A percentile compares a stretch with the other conserved stretches of the same genome.
These are phyloP conservation scores for Apiospora malaysiana DNA, from an alignment of 2,329 filamentous ascomycete genomes.

Conservation along the genomic window DNA sequence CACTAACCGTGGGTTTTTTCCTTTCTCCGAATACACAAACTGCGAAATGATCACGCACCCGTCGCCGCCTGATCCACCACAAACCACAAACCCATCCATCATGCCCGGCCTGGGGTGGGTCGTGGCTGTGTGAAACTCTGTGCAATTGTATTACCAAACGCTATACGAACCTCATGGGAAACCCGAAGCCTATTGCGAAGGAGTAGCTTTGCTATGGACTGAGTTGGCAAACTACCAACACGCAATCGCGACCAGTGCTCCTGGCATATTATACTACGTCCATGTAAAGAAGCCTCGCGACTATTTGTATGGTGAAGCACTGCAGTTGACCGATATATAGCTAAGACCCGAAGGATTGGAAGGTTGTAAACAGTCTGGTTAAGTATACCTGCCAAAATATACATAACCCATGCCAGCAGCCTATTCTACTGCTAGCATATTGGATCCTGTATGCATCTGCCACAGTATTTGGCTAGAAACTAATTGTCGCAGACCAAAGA, in stretches of 20 bases:
- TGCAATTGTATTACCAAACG: not conserved
- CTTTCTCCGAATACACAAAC: not conserved
- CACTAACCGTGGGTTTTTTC: too few relatives aligned
- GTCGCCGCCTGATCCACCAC: constrained; percentile 4
- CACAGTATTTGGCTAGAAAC: constrained; percentile 3
- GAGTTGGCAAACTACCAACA: not conserved
- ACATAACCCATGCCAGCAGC: not conserved
- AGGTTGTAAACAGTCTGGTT: not conserved
- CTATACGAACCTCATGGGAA: not conserved
- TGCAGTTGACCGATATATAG: not conserved
- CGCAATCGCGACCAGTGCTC: not conserved
- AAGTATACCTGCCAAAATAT: not conserved
- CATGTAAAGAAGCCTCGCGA: not conserved
- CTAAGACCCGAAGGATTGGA: not conserved
- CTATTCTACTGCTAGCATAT: not conserved
- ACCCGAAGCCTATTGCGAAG: not conserved
- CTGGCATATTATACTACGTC: not conserved
- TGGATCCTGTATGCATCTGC: not conserved
- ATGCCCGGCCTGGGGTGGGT: not conserved
- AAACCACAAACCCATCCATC: too few relatives aligned
- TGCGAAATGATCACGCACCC: not conserved
- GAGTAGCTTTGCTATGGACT: not conserved
- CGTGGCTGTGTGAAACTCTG: not conserved
- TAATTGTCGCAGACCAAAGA: constrained; percentile 21
- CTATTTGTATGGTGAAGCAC: not conserved